phyloP scores from a whole-genome alignment of 495 filamentous ascomycete genomes.

The Aspergillus coremiiformis region DNA sequence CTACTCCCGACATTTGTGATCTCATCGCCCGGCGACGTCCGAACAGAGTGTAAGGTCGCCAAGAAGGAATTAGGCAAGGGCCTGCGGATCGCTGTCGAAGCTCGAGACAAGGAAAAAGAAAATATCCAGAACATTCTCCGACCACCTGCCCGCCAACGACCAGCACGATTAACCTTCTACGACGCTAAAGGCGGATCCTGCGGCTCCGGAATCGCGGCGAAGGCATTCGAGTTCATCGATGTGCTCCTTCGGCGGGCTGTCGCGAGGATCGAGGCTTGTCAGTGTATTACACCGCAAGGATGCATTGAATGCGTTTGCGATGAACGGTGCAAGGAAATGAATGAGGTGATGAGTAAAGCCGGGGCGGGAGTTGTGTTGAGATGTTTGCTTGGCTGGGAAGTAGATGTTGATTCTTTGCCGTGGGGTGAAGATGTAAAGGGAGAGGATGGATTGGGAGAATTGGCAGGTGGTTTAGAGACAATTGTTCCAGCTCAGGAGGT shows the following conservation, averaged over 20 bases:
- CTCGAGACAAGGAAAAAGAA: slow-evolving; percentile 1
- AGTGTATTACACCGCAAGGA: slow-evolving; percentile 53
- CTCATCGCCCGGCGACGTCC: slow-evolving; percentile 77
- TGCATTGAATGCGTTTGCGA: slow-evolving; percentile 86
- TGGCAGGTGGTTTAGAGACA: slow-evolving; percentile 73
- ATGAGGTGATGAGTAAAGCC: slow-evolving; percentile 89
- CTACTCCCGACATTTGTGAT: slow-evolving; percentile 87
- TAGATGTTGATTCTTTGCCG: slow-evolving; percentile 69
- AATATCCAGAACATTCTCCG: slow-evolving; percentile 18
- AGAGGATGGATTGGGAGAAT: slow-evolving; percentile 39
- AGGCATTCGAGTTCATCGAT: slow-evolving; percentile 90
- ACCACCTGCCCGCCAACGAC: slow-evolving; percentile 65
- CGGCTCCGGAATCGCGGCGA: slow-evolving; percentile 78
- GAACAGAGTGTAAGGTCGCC: slow-evolving; percentile 93
- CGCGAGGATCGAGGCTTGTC: slow-evolving; percentile 67
- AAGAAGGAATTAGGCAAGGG: slow-evolving; percentile 48
- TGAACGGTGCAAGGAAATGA: slow-evolving; percentile 79
- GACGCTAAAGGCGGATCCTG: slow-evolving; percentile 83
- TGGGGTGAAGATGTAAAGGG: slow-evolving; percentile 60
- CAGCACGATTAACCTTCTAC: slow-evolving; percentile 87
- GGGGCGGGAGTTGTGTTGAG: slow-evolving; percentile 75
- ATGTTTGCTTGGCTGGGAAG: slow-evolving; percentile 61
- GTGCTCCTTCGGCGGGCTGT: slow-evolving; percentile 69
- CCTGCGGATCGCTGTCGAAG: slow-evolving; percentile 24
- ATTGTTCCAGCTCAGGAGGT: slow-evolving; percentile 53